Evolutionary conservation across 495 filamentous ascomycete genomes (phyloP).

Genomic region (Haplographium delicatum): DNA sequence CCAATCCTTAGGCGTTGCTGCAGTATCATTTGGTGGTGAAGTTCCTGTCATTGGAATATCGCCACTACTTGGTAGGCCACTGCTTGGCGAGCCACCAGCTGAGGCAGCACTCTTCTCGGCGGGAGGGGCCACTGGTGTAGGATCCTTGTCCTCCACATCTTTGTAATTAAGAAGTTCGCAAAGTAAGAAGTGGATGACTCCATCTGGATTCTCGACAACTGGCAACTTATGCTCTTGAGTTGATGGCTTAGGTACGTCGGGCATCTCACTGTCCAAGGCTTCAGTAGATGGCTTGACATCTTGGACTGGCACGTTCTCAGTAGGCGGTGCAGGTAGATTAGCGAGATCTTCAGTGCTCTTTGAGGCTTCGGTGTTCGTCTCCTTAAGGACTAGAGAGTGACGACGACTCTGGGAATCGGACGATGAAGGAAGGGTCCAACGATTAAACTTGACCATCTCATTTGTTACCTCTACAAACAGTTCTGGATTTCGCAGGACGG

Average conservation of each 20-base stretch:
- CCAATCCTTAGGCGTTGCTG: slow-evolving; percentile 29
- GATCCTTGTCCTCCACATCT: slow-evolving; percentile 81
- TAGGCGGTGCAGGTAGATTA: slow-evolving; percentile 43
- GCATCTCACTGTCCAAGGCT: slow-evolving; percentile 45
- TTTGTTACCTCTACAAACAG: slow-evolving; percentile 89
- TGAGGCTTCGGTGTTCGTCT: background rate
- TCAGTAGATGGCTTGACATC: slow-evolving; percentile 51
- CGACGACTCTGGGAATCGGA: slow-evolving; percentile 22
- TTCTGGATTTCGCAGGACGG: slow-evolving; percentile 77
- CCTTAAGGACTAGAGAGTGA: slow-evolving; percentile 19
- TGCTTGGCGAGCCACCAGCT: slow-evolving; percentile 25
- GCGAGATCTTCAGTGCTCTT: slow-evolving; percentile 21
- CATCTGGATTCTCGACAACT: slow-evolving; percentile 86
- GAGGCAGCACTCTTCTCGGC: slow-evolving; percentile 18
- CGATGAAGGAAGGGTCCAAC: slow-evolving; percentile 40
- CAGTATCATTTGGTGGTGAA: slow-evolving; percentile 23
- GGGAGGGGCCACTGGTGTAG: slow-evolving; percentile 25
- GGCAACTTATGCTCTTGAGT: slow-evolving; percentile 68
- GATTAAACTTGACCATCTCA: slow-evolving; percentile 72
- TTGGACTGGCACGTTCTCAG: slow-evolving; percentile 46
- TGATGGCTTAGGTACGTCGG: slow-evolving; percentile 54
- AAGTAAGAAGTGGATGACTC: slow-evolving; percentile 93
- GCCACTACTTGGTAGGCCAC: slow-evolving; percentile 20
- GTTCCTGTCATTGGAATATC: slow-evolving; percentile 23
- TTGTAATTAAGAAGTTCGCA: slow-evolving; percentile 88